These are phyloP conservation scores for Jamesozyma rosinii DNA, from an alignment of 805 yeast species.

Conservation along the genomic window DNA sequence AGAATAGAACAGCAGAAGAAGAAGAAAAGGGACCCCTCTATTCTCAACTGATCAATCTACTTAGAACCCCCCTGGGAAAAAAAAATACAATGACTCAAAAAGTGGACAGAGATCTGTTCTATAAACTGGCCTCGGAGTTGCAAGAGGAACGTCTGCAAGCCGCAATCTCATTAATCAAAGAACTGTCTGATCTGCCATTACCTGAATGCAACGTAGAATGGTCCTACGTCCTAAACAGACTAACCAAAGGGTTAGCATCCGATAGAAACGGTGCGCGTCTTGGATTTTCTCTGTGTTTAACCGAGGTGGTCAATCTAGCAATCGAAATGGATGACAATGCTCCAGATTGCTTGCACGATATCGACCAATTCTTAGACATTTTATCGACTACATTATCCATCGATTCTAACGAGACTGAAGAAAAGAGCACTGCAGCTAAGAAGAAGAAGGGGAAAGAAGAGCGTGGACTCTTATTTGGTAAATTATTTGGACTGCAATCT, in stretches of 20 bases:
- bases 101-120: slow-evolving; percentile 69
- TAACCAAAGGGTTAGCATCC: slow-evolving; percentile 73
- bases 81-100: slow-evolving; percentile 9
- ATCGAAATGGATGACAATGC: slow-evolving; percentile 15
- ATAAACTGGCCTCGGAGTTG: slow-evolving; percentile 65
- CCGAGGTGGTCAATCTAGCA: slow-evolving; percentile 47
- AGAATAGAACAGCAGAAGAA: too few species aligned
- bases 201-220: slow-evolving; percentile 47
- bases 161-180: slow-evolving; percentile 56
- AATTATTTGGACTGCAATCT: slow-evolving; percentile 74
- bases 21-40: too few species aligned
- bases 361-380: slow-evolving; percentile 17
- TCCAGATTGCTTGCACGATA: slow-evolving; percentile 13
- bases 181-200: slow-evolving; percentile 36
- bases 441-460: slow-evolving; percentile 70
- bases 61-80: too few species aligned
- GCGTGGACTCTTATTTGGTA: slow-evolving; percentile 71
- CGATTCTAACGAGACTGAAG: slow-evolving; percentile 31
- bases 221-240: slow-evolving; percentile 70
- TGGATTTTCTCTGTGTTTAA: slow-evolving; percentile 81
- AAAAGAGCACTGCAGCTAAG: slow-evolving; percentile 30
- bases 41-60: too few species aligned
- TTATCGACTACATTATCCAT: slow-evolving; percentile 30
- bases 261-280: slow-evolving; percentile 75
- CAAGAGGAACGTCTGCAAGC: slow-evolving; percentile 64